Percentiles rank a stretch among this genome's conserved stretches.
Evolutionary conservation across 257 asterid species (phyloP).

Genomic region (Haberlea rhodopensis): DNA sequence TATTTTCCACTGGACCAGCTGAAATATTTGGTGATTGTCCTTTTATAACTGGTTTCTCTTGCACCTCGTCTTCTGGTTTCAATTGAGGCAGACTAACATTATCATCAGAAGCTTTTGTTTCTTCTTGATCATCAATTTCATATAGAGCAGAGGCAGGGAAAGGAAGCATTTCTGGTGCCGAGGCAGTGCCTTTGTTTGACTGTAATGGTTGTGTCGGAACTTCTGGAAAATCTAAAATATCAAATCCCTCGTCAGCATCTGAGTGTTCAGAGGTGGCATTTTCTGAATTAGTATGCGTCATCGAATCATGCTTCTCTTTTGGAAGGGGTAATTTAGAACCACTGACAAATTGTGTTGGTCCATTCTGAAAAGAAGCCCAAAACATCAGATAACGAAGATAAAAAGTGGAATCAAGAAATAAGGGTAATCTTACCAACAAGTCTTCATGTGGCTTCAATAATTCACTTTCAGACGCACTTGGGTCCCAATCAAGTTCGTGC

Average conservation of each 20-base stretch:
- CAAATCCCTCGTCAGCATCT: conserved; percentile 62
- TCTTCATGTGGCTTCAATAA: conserved; percentile 82
- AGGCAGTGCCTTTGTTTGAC: conserved; percentile 37
- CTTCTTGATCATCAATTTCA: conserved; percentile 54
- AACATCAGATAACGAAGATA: conserved; percentile 13
- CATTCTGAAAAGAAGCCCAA: conserved; percentile 52
- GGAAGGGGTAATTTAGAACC: conserved; percentile 68
- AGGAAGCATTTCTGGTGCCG: conserved; percentile 80
- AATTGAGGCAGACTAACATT: conserved; percentile 24
- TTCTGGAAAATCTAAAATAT: conserved; percentile 68
- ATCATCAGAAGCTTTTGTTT: conserved; percentile 27
- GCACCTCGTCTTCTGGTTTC: conserved; percentile 30
- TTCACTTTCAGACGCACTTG: conserved; percentile 68
- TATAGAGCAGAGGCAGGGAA: conserved; percentile 80
- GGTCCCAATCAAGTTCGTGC: conserved; percentile 91
- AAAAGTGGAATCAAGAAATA: conserved; percentile 7
- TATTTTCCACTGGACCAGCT: conserved; percentile 30
- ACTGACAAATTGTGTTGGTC: conserved; percentile 64
- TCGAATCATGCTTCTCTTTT: conserved; percentile 48
- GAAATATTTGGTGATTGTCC: conserved; percentile 26
- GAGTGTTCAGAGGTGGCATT: conserved; percentile 38
- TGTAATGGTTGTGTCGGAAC: conserved; percentile 70
- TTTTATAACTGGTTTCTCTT: conserved; percentile 26
- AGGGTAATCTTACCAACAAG: conserved; percentile 54
- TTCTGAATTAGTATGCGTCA: conserved; percentile 36